Conservation (phyloP, 2,329 filamentous ascomycete genomes). For the Sclerotinia subarctica region DNA sequence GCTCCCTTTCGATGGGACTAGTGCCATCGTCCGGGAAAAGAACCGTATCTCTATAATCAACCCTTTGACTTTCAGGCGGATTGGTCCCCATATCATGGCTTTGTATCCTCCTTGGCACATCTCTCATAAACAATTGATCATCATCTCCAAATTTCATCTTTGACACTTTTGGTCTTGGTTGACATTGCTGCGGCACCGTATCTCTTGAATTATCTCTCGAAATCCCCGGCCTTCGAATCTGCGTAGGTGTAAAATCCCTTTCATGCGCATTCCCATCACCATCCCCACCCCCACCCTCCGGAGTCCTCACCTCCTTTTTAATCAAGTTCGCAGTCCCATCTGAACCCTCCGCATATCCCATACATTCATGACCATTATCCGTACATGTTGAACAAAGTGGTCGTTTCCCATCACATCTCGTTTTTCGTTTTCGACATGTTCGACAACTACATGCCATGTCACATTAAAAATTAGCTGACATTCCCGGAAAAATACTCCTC, state of each 20-base stretch:
- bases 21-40: conserved; percentile 30
- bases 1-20: conserved; percentile 36
- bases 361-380: conserved; percentile 66
- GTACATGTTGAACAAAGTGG: conserved; percentile 69
- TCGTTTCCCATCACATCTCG: conserved; percentile 69
- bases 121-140: not conserved
- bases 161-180: not conserved
- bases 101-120: not conserved
- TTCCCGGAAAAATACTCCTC: not conserved
- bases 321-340: conserved; percentile 29
- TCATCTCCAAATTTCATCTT: not conserved
- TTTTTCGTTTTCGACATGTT: conserved; percentile 74
- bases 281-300: conserved; percentile 41
- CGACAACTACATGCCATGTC: conserved; percentile 50
- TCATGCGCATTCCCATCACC: conserved; percentile 42
- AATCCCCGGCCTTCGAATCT: not conserved
- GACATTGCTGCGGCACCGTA: conserved; percentile 10
- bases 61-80: not conserved
- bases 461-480: conserved; percentile 1
- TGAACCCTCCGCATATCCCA: conserved; percentile 56
- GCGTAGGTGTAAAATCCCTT: conserved; percentile 31
- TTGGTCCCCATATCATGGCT: not conserved
- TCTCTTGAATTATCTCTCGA: conserved; percentile 6
- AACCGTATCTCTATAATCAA: conserved; percentile 29
- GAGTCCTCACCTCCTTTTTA: conserved; percentile 30